Base-by-base conservation (phyloP, 2,329 filamentous ascomycete genomes). In the Beauveria medogensis region DNA sequence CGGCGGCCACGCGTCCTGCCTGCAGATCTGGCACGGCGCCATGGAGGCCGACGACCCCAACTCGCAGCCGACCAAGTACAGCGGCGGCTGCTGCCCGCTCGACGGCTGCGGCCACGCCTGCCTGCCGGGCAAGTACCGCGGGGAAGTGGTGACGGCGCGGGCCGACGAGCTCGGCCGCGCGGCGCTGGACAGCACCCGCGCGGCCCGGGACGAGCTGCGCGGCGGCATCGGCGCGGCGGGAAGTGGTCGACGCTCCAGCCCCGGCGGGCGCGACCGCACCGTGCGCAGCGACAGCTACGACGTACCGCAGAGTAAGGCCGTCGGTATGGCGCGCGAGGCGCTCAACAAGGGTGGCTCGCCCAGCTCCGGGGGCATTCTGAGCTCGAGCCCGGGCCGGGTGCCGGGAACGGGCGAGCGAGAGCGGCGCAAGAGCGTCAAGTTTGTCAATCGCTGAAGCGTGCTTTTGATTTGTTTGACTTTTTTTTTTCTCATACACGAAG, bases 61-160 rank as follows among this genome's bases (percentile, higher is more conserved):
- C 5, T 62, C 63, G 5, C 63, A 64, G 1, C 64, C 69, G 0
- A 63, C 66, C 34, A 72, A 72, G 24, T 75, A 70, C 64, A 80
- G 79, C 37, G 82, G 80, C 53, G 85, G 85, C 0, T 85, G 80
- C 69, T 88, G 85, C 64, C 84, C 85, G 2, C 71, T 85, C n/a
- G 83, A 87, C 63, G 84, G 85, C 0, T 88, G 85, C 67, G 80
- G 84, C 3, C 85, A 88, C 66, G 82, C 82, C 30, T 88, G 85
- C 63, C 75, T 87, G 0, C 83, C 83, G 0, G 82, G 83, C 0
- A 74, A 74, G 41, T 85, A 83, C 72, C 77, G 81, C 5, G 74
- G 79, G 7, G 80, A 83, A 65, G 75, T 69, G 1, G 72, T 69
- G 28, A 76, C 75, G 0, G 74, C 74, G 3, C 72, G 77, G 4